Evolutionary conservation across 2,329 filamentous ascomycete genomes (phyloP).

Genomic region (Curvularia lunata): DNA sequence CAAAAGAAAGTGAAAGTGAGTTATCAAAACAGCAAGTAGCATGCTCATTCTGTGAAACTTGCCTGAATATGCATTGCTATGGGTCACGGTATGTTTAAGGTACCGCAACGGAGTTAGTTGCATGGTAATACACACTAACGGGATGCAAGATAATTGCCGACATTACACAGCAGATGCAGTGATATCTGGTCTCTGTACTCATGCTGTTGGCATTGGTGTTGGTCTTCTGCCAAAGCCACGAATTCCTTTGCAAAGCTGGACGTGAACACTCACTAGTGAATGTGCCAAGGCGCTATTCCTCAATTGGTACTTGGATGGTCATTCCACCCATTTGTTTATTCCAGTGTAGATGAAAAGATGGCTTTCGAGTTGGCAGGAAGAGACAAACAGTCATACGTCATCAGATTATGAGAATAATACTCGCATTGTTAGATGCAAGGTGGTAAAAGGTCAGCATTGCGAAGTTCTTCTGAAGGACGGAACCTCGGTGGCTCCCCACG

Average conservation of each 20-base stretch:
- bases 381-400: neutral
- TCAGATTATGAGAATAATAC: too few species aligned
- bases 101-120: neutral
- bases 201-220: neutral
- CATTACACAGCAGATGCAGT: neutral
- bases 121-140: neutral
- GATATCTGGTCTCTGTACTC: neutral
- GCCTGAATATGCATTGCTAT: neutral
- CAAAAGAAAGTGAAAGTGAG: neutral
- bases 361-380: too few species aligned
- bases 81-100: neutral
- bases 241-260: neutral
- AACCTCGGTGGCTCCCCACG: constrained; percentile 1
- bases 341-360: neutral
- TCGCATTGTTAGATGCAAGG: neutral
- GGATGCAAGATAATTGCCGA: neutral
- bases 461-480: neutral
- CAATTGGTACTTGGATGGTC: neutral
- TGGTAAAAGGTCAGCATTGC: neutral
- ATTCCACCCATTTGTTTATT: neutral
- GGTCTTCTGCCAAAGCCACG: neutral
- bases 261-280: neutral
- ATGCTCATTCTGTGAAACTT: neutral
- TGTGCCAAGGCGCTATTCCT: neutral
- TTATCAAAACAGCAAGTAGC: neutral